These are phyloP conservation scores for Tricholomella constricta DNA, from an alignment of 768 basidiomycete genomes.

Conservation along the genomic window DNA sequence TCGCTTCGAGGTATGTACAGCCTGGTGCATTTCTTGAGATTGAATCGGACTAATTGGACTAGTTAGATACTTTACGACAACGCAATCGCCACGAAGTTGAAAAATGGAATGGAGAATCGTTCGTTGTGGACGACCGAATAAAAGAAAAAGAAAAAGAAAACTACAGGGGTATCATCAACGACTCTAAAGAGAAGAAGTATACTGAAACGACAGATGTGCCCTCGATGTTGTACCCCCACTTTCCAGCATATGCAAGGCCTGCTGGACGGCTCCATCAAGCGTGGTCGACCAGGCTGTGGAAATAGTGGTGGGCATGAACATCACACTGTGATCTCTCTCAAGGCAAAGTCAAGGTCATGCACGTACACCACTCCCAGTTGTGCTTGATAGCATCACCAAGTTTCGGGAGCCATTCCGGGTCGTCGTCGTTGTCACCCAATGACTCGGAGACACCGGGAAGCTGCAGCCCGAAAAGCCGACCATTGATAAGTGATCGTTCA, in stretches of 20 bases:
- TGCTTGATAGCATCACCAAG: slow-evolving; percentile 29
- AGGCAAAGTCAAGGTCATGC: not conserved
- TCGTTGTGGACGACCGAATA: too few relatives aligned
- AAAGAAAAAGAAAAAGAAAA: too few relatives aligned
- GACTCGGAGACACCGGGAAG: slow-evolving; percentile 20
- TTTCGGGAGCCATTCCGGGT: slow-evolving; percentile 21
- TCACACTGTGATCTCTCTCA: not conserved
- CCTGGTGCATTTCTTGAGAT: too few relatives aligned
- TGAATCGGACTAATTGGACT: too few relatives aligned
- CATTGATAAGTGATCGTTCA: slow-evolving; percentile 28
- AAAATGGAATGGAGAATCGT: too few relatives aligned
- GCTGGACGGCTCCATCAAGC: slow-evolving; percentile 4
- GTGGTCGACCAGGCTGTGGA: slow-evolving; percentile 16
- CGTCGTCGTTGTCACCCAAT: too few relatives aligned
- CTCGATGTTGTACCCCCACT: not conserved
- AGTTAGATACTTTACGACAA: too few relatives aligned
- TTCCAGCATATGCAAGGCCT: slow-evolving; percentile 6
- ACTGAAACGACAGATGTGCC: slow-evolving; percentile 6
- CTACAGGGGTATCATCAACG: too few relatives aligned
- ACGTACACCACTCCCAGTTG: slow-evolving; percentile 32
- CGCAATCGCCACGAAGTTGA: too few relatives aligned
- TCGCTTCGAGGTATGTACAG: too few relatives aligned
- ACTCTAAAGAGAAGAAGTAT: too few relatives aligned
- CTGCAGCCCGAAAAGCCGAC: slow-evolving; percentile 29
- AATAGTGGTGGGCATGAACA: not conserved